Conservation (phyloP, 805 yeast species). For the Ogataea pignaliae region DNA sequence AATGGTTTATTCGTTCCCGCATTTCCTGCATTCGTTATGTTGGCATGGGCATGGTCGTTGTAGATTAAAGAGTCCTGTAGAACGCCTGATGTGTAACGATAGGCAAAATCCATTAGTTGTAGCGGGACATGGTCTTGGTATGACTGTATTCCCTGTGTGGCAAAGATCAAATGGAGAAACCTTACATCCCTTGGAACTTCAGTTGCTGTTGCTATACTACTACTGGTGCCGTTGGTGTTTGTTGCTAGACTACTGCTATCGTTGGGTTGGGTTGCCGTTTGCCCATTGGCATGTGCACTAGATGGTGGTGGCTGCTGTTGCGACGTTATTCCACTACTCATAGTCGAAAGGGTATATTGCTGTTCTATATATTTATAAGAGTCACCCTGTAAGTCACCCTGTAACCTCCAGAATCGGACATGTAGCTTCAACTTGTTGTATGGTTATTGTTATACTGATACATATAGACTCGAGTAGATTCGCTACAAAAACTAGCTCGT, state of each 20-base stretch:
- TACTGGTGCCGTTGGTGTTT: neutral
- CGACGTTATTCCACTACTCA: neutral
- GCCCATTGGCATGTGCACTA: neutral
- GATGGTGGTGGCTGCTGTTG: neutral
- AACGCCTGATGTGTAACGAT: slow-evolving; percentile 79
- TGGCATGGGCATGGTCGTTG: slow-evolving; percentile 68
- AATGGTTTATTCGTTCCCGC: slow-evolving; percentile 40
- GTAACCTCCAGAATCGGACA: too few species aligned
- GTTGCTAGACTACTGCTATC: slow-evolving; percentile 3
- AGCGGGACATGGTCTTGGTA: slow-evolving; percentile 96
- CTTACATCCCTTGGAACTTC: slow-evolving; percentile 86
- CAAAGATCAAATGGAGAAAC: slow-evolving; percentile 81
- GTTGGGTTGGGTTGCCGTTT: neutral
- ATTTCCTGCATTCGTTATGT: slow-evolving; percentile 35
- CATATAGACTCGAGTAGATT: too few species aligned
- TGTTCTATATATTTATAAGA: too few species aligned
- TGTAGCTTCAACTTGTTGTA: too few species aligned
- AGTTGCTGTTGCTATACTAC: slow-evolving; percentile 1
- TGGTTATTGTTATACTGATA: too few species aligned
- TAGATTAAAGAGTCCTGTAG: slow-evolving; percentile 86
- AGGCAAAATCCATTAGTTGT: slow-evolving; percentile 96
- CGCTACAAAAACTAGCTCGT: too few species aligned
- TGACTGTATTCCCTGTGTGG: slow-evolving; percentile 86
- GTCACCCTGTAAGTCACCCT: too few species aligned
- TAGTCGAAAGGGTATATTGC: too few species aligned